Base-by-base conservation (phyloP, 257 asterid genomes). In the Plectranthus barbatus region DNA sequence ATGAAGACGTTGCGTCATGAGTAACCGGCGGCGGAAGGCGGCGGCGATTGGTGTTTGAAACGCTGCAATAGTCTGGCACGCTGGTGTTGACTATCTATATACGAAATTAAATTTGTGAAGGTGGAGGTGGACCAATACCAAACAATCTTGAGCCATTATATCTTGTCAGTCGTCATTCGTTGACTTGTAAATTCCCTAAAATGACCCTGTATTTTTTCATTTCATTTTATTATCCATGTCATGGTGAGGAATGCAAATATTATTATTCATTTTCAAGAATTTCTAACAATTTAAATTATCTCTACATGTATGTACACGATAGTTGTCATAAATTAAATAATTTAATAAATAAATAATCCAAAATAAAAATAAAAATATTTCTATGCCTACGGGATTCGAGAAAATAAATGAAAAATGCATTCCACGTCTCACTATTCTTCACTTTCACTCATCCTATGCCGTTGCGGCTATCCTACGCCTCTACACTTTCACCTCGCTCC, bases 401-500 rank as follows among this genome's bases (percentile, higher is more conserved):
- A 20, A 70, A 42, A 56, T 69, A 17, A 62, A 10, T 57, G 18
- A 64, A 64, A n/a, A n/a, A n/a, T 77, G 83, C 77, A 51, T 50
- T 70, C 74, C 77, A 56, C 82, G 55, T 70, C 67, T 33, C 65
- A 47, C 44, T 54, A 50, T 42, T 69, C 68, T 44, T 37, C 79
- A 60, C 49, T 68, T 51, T 67, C 81, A 39, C 23, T 55, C 37
- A 41, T 72, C 29, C 65, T 67, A 20, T 26, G 52, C 71, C 19
- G 39, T 50, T 37, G 52, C 74, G 39, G 74, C 53, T 70, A 73
- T 62, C 72, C 79, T 80, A 68, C 87, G 81, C 90, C 88, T 48
- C 72, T 72, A 2, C 41, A 65, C 57, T 64, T 72, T 33, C 75
- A 15, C 55, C n/a, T n/a, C n/a, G n/a, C n/a, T n/a, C n/a, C n/a